These are phyloP conservation scores for Pseudozyma sp. DNA, from an alignment of 1,284 basidiomycete genomes.

Conservation along the genomic window DNA sequence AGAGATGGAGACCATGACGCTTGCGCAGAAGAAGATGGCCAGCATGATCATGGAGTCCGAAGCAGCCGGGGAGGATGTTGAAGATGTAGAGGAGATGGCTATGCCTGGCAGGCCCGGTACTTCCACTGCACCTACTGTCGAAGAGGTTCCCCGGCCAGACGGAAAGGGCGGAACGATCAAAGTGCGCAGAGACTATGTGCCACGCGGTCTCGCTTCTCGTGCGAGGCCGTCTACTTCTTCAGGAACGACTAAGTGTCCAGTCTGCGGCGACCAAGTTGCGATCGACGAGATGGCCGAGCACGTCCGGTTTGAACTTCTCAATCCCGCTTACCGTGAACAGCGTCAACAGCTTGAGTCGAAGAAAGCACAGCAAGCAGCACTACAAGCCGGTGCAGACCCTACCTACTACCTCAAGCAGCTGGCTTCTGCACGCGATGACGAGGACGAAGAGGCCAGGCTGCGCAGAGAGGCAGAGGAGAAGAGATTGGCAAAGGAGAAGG, in stretches of 20 bases:
- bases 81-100: slow-evolving; percentile 74
- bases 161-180: slow-evolving; percentile 49
- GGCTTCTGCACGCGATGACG: slow-evolving; percentile 59
- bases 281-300: slow-evolving; percentile 96
- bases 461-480: slow-evolving; percentile 60
- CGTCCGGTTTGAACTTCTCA: slow-evolving; percentile 96
- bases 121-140: slow-evolving; percentile 2
- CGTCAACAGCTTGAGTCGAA: slow-evolving; percentile 61
- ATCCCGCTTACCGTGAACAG: slow-evolving; percentile 76
- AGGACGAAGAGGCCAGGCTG: slow-evolving; percentile 58
- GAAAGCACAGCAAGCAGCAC: slow-evolving; percentile 62
- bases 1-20: slow-evolving; percentile 94
- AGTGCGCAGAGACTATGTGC: slow-evolving; percentile 95
- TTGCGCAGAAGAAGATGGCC: slow-evolving; percentile 97
- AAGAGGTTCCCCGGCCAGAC: slow-evolving; percentile 14
- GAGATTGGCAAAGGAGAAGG: slow-evolving; percentile 60
- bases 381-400: slow-evolving; percentile 65
- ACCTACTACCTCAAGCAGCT: slow-evolving; percentile 61
- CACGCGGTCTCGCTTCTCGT: slow-evolving; percentile 69
- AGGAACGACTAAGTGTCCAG: slow-evolving; percentile 80
- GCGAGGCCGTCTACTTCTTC: slow-evolving; percentile 24
- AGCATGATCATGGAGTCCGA: slow-evolving; percentile 96
- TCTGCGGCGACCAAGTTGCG: slow-evolving; percentile 93
- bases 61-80: slow-evolving; percentile 75
- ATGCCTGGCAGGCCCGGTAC: slow-evolving; percentile 30